Evolutionary conservation across 495 filamentous ascomycete species (phyloP).

Genomic region (Rostrohypoxylon terebratum): DNA sequence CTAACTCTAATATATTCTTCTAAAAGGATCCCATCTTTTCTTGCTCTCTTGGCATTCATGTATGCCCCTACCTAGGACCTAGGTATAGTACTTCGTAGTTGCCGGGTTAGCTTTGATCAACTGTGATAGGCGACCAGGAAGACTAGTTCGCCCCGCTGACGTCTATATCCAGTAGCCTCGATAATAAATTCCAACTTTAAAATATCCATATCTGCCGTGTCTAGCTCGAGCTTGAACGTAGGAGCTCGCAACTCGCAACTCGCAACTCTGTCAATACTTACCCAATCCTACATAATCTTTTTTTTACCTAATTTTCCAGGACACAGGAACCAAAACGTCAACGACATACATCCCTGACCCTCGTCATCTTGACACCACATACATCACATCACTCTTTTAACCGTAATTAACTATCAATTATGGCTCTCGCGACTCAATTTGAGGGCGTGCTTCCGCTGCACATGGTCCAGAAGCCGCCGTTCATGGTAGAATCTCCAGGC

Average conservation of each 20-base stretch:
- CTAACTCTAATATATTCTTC: neutral
- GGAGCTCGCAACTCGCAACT: conserved; percentile 4
- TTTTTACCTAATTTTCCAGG: neutral
- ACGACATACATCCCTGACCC: conserved; percentile 28
- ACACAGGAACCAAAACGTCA: neutral
- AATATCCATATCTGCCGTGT: conserved; percentile 17
- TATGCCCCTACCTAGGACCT: conserved; percentile 26
- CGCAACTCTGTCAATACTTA: neutral
- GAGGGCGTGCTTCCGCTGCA: conserved; percentile 55
- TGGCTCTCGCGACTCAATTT: conserved; percentile 49
- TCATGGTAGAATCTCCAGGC: conserved; percentile 66
- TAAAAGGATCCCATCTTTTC: conserved; percentile 7
- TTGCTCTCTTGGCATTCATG: conserved; percentile 7
- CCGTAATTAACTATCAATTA: conserved; percentile 29
- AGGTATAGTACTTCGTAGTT: too few species aligned
- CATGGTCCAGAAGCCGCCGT: conserved; percentile 63
- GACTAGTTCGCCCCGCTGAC: conserved; percentile 42
- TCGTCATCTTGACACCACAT: conserved; percentile 1
- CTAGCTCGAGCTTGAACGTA: conserved; percentile 16
- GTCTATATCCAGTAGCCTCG: conserved; percentile 24
- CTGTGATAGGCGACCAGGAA: neutral
- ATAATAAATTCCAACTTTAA: conserved; percentile 23
- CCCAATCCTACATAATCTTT: neutral
- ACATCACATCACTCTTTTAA: neutral
- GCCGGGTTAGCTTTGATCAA: neutral